These are phyloP conservation scores for Schizonepeta tenuifolia DNA, from an alignment of 257 asterid genomes.

Conservation along the genomic window DNA sequence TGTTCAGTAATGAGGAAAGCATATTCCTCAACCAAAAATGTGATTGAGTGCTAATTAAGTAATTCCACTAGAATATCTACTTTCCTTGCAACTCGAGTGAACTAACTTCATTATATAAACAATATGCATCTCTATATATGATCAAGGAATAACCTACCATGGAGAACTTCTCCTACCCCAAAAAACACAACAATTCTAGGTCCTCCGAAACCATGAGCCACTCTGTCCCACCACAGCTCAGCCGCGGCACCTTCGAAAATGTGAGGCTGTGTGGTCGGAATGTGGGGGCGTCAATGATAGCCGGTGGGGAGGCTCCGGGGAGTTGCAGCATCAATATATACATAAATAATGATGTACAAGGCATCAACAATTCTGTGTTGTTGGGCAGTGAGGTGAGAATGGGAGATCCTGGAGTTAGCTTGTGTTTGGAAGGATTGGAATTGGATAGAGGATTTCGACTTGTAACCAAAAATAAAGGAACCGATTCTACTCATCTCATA, in stretches of 20 bases:
- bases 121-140: not conserved
- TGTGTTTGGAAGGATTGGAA: slow-evolving; percentile 53
- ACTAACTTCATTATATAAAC: slow-evolving; percentile 26
- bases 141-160: slow-evolving; percentile 31
- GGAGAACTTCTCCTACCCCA: slow-evolving; percentile 43
- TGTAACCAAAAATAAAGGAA: slow-evolving; percentile 37
- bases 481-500: slow-evolving; percentile 36
- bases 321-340: slow-evolving; percentile 75
- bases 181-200: slow-evolving; percentile 26
- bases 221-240: slow-evolving; percentile 24
- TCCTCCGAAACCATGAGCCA: slow-evolving; percentile 14
- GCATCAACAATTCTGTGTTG: slow-evolving; percentile 74
- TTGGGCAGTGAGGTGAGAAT: slow-evolving; percentile 65
- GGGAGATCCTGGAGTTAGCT: slow-evolving; percentile 69
- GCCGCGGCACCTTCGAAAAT: slow-evolving; percentile 41
- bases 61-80: slow-evolving; percentile 64
- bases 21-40: not conserved
- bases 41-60: slow-evolving; percentile 59
- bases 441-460: slow-evolving; percentile 57
- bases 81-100: slow-evolving; percentile 55
- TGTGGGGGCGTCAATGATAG: slow-evolving; percentile 53
- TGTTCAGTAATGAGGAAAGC: slow-evolving; percentile 4
- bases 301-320: slow-evolving; percentile 37
- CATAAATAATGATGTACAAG: slow-evolving; percentile 71
- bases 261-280: slow-evolving; percentile 43